These are phyloP conservation scores for Paraconiothyrium brasiliense DNA, from an alignment of 2,329 filamentous ascomycete genomes.

Conservation along the genomic window DNA sequence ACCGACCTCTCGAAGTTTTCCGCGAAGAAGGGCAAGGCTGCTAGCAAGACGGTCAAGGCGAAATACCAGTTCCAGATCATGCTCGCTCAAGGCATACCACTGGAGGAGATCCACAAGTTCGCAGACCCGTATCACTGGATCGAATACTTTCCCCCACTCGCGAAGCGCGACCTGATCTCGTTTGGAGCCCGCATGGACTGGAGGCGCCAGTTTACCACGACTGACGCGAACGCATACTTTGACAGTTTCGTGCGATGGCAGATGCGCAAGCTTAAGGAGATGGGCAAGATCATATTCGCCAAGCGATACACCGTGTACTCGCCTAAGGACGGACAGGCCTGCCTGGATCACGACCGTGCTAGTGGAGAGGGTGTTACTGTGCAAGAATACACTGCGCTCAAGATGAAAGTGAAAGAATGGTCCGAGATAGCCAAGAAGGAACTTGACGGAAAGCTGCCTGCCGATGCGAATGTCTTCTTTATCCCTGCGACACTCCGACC, in stretches of 20 bases:
- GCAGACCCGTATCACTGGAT: slow-evolving; percentile 93
- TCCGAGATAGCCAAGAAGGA: slow-evolving; percentile 75
- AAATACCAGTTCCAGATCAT: slow-evolving; percentile 98
- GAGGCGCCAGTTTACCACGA: slow-evolving; percentile 92
- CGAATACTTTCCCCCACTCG: slow-evolving; percentile 86
- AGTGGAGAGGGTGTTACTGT: slow-evolving; percentile 83
- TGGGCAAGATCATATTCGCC: slow-evolving; percentile 93
- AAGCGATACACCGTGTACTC: slow-evolving; percentile 91
- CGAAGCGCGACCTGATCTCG: slow-evolving; percentile 79
- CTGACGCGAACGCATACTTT: slow-evolving; percentile 95
- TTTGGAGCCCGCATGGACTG: slow-evolving; percentile 92
- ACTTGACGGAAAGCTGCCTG: slow-evolving; percentile 80
- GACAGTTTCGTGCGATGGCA: slow-evolving; percentile 97
- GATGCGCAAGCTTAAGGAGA: slow-evolving; percentile 89
- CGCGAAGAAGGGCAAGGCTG: slow-evolving; percentile 80
- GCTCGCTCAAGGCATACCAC: slow-evolving; percentile 86
- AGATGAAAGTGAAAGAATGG: slow-evolving; percentile 92
- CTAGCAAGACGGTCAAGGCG: slow-evolving; percentile 87
- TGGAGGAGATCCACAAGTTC: slow-evolving; percentile 91
- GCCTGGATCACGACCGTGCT: slow-evolving; percentile 86
- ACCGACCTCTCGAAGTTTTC: slow-evolving; percentile 91
- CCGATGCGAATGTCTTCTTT: slow-evolving; percentile 83
- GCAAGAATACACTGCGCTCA: slow-evolving; percentile 92
- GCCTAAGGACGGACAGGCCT: slow-evolving; percentile 87
- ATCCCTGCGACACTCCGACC: slow-evolving; percentile 91